phyloP scores from a whole-genome alignment of 495 filamentous ascomycete genomes.

The Aspergillus panamensis region DNA sequence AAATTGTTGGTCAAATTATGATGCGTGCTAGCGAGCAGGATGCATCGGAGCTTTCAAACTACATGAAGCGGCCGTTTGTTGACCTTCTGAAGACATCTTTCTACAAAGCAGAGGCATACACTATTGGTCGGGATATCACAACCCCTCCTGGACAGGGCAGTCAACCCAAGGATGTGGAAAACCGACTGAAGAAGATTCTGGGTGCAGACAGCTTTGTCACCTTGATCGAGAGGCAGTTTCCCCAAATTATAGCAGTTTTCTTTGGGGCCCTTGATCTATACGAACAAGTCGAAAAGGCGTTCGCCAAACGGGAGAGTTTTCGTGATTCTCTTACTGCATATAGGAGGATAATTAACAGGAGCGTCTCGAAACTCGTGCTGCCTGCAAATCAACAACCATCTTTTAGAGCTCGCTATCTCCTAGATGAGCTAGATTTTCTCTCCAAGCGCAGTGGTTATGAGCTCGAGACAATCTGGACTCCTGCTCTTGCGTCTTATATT shows the following conservation, averaged over 20 bases:
- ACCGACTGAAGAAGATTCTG: conserved; percentile 62
- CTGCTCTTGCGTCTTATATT: conserved; percentile 68
- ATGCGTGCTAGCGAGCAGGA: conserved; percentile 74
- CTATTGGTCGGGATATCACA: conserved; percentile 73
- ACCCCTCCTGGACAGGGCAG: conserved; percentile 49
- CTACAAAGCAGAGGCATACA: conserved; percentile 77
- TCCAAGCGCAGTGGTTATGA: conserved; percentile 67
- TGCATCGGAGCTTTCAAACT: conserved; percentile 52
- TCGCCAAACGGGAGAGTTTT: conserved; percentile 60
- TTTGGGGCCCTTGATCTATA: conserved; percentile 69
- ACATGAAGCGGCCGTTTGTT: conserved; percentile 50
- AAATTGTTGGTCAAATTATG: conserved; percentile 75
- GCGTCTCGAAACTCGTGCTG: conserved; percentile 55
- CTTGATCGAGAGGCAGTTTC: conserved; percentile 64
- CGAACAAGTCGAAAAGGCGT: conserved; percentile 69
- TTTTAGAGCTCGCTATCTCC: conserved; percentile 72
- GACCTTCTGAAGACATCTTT: conserved; percentile 68
- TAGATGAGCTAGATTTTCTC: conserved; percentile 69
- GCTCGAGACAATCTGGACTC: conserved; percentile 66
- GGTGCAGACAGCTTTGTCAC: conserved; percentile 60
- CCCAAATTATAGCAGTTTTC: conserved; percentile 68
- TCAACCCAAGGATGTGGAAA: conserved; percentile 61
- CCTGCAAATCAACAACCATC: conserved; percentile 79
- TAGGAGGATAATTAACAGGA: conserved; percentile 60
- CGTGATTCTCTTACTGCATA: conserved; percentile 58